Percentiles rank a stretch among this genome's conserved stretches.
Conservation (phyloP, 306 rosid species). For the Luffa aegyptiaca region DNA sequence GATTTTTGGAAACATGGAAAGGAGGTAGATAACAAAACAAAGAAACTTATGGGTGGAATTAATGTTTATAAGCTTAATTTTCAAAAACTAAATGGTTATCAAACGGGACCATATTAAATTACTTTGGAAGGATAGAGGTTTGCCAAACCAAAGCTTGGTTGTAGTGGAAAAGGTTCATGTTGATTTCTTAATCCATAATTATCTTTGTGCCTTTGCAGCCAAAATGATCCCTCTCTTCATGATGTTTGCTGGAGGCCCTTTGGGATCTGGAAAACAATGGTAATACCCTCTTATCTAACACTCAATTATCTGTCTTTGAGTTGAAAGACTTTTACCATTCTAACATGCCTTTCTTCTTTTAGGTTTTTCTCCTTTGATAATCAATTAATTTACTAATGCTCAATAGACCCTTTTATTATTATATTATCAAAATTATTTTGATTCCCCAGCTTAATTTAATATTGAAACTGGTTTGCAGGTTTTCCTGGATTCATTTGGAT, state of each 20-base stretch:
- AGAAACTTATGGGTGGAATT: no score
- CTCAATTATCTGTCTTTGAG: neutral
- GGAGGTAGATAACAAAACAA: no score
- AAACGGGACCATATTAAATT: no score
- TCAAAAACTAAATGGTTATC: no score
- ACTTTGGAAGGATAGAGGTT: no score
- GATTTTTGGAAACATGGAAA: no score
- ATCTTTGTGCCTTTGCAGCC: slow-evolving; percentile 48
- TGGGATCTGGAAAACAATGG: slow-evolving; percentile 97
- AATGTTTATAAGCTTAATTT: no score
- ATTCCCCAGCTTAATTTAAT: neutral
- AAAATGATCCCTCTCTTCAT: slow-evolving; percentile 91
- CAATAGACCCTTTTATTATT: no score
- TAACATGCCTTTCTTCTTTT: neutral
- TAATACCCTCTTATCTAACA: slow-evolving; percentile 16
- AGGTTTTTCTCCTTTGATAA: neutral
- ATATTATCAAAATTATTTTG: neutral
- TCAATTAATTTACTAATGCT: no score
- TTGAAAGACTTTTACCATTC: neutral
- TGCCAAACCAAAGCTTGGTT: neutral
- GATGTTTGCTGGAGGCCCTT: slow-evolving; percentile 96
- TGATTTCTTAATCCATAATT: neutral
- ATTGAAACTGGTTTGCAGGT: slow-evolving; percentile 34
- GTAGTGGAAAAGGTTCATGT: neutral
- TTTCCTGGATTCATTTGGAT: slow-evolving; percentile 97